Base-by-base conservation (phyloP, 768 basidiomycete species). In the Hypsizygus marmoreus region DNA sequence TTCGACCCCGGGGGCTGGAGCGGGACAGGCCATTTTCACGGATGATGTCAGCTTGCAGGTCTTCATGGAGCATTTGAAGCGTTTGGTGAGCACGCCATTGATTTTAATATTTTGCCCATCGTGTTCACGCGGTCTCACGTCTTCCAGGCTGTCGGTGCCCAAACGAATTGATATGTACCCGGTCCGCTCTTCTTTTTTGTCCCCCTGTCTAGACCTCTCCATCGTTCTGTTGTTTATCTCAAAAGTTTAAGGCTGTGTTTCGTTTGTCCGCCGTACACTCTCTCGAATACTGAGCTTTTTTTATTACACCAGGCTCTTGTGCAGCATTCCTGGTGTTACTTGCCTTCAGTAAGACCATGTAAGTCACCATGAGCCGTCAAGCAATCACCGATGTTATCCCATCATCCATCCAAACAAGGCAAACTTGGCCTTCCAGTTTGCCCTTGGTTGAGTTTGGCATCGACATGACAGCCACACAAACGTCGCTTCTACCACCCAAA, bases 11-110 rank as follows among this genome's bases (percentile, higher is more conserved):
- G 78, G 79, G 14, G 80, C 80, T 8, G 76, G 76, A 7, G 71
- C 80, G 2, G 95, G 95, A 4, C 89, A 93, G 66, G 91, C 93
- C 12, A 97, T 99, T 66, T 97, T 97, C 66, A 99, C 97, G 44
- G 97, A 98, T 63, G 95, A 99, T 66, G 95, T 98, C 51, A 97
- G 92, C 64, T 79, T 97, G 69, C 91, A 95, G 66, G 89, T 95
- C 45, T 95, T 97, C 75, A 95, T 94, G 94, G 95, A 97, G 61
- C 91, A 95, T 72, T 72, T 97, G 68, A 97, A 95, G 67, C 84
- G 93, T 60, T 69, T 97, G 73, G 94, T 87, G 57, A 61, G 84
- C 72, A 46, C 24, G 29, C 22, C 17, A 30, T 42, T 3, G 8
- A 19, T 51, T 28, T 38, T 14, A 1, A 14, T 19, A 24, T 24